Evolutionary conservation across 2,329 filamentous ascomycete genomes (phyloP).

Genomic region (Nannizzia gypsea): DNA sequence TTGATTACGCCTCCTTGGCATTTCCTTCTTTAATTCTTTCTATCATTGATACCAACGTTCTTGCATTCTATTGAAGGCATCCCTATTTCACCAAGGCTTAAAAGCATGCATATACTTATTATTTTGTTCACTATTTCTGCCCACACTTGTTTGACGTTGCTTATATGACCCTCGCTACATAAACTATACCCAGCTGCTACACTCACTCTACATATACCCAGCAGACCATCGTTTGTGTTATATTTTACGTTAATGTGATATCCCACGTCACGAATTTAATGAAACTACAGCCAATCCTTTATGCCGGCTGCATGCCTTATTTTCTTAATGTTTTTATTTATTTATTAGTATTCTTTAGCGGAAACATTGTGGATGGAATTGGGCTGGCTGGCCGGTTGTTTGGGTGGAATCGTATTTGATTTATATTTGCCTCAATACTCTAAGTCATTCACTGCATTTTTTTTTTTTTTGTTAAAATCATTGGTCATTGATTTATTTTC

Average conservation of each 20-base stretch:
- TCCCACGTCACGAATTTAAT: background rate
- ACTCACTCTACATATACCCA: background rate
- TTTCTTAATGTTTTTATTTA: background rate
- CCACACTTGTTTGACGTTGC: background rate
- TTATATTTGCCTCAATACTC: background rate
- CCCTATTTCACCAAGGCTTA: background rate
- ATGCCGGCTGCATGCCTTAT: background rate
- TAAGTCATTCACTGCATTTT: background rate
- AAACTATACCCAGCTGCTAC: background rate
- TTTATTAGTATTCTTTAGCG: background rate
- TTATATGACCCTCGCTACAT: background rate
- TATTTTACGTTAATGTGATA: background rate
- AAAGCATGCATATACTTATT: background rate
- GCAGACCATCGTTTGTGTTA: background rate
- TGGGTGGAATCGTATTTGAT: background rate
- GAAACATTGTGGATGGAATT: background rate
- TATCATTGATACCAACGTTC: background rate
- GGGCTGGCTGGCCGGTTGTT: background rate
- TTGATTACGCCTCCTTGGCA: background rate
- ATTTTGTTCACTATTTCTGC: background rate
- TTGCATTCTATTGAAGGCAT: background rate
- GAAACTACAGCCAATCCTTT: background rate
- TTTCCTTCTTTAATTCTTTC: background rate
- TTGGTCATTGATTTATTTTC: background rate
- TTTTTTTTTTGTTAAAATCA: background rate